Percentiles rank a stretch among this genome's conserved stretches.
Conservation (phyloP, 2,329 filamentous ascomycete species). For the Epichloe bromicola region DNA sequence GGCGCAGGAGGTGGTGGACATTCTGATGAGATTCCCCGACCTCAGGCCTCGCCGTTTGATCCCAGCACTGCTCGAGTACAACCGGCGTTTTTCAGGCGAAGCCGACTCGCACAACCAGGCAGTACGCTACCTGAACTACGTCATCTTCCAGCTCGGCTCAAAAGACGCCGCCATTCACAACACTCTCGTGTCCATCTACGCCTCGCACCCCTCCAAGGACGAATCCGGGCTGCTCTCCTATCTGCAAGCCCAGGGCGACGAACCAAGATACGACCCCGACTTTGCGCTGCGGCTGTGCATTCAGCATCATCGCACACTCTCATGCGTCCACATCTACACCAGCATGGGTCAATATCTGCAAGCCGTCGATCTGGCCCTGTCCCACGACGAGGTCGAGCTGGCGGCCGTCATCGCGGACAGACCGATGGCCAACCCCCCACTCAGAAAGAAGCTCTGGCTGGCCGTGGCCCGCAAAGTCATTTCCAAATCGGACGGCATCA, state of each 20-base stretch:
- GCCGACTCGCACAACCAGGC: conserved; percentile 73
- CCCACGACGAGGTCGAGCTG: conserved; percentile 80
- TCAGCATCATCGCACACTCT: conserved; percentile 81
- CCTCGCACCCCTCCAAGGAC: conserved; percentile 68
- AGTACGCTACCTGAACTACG: conserved; percentile 82
- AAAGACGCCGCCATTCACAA: conserved; percentile 86
- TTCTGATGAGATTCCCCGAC: conserved; percentile 81
- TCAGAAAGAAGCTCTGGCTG: conserved; percentile 92
- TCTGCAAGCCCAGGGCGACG: conserved; percentile 77
- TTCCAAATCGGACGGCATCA: conserved; percentile 73
- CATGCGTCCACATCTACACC: conserved; percentile 94
- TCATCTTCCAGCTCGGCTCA: conserved; percentile 74
- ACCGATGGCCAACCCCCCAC: conserved; percentile 60
- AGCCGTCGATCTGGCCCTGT: conserved; percentile 82
- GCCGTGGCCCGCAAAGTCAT: conserved; percentile 93
- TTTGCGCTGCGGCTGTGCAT: conserved; percentile 94
- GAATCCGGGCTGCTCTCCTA: conserved; percentile 80
- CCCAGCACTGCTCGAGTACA: conserved; percentile 87
- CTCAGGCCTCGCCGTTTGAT: conserved; percentile 81
- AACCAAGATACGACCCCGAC: conserved; percentile 83
- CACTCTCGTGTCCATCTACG: conserved; percentile 91
- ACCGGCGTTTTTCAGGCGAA: conserved; percentile 54
- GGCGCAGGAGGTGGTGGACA: conserved; percentile 78
- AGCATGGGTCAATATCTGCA: conserved; percentile 91
- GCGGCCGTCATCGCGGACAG: conserved; percentile 82